A percentile compares a stretch with the other conserved stretches of the same genome.
These are phyloP conservation scores for Macroventuria anomochaeta DNA, from an alignment of 2,329 filamentous ascomycete species.

Conservation along the genomic window DNA sequence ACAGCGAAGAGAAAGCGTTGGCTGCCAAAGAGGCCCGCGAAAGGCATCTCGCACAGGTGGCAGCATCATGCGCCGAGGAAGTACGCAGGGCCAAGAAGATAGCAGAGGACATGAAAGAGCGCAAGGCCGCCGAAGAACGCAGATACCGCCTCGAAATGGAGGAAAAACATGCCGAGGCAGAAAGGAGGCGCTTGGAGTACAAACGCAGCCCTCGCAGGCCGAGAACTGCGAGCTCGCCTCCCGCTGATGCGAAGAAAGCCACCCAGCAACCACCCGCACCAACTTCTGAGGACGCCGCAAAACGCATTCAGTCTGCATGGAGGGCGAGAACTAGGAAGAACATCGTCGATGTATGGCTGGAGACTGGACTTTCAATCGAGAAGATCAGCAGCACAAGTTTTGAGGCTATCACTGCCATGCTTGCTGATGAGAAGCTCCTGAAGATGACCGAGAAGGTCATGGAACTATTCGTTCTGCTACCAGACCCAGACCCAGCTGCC, in stretches of 20 bases:
- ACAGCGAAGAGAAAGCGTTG: conserved; percentile 76
- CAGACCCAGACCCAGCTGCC: conserved; percentile 64
- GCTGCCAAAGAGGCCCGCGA: conserved; percentile 80
- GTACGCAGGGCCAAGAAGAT: conserved; percentile 82
- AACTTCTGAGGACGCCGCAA: conserved; percentile 67
- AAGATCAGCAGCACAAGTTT: conserved; percentile 73
- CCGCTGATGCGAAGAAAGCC: conserved; percentile 50
- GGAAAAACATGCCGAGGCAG: conserved; percentile 78
- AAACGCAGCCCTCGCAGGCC: conserved; percentile 63
- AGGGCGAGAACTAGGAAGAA: conserved; percentile 63
- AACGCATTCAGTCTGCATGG: conserved; percentile 75
- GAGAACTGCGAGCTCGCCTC: conserved; percentile 62
- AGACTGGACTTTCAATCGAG: conserved; percentile 72
- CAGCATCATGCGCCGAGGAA: conserved; percentile 80
- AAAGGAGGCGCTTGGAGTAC: conserved; percentile 68
- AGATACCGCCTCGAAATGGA: conserved; percentile 77
- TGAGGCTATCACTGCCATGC: conserved; percentile 72
- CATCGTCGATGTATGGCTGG: conserved; percentile 69
- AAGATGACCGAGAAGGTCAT: conserved; percentile 70
- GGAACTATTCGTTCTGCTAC: conserved; percentile 69
- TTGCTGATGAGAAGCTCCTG: conserved; percentile 72
- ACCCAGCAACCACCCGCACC: conserved; percentile 47
- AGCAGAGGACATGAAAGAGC: conserved; percentile 82
- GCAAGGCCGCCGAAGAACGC: conserved; percentile 74
- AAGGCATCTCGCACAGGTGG: conserved; percentile 81